A percentile compares a stretch with the other conserved stretches of the same genome.
Conservation (phyloP, 805 yeast species). For the Tetrapisispora fleetii region DNA sequence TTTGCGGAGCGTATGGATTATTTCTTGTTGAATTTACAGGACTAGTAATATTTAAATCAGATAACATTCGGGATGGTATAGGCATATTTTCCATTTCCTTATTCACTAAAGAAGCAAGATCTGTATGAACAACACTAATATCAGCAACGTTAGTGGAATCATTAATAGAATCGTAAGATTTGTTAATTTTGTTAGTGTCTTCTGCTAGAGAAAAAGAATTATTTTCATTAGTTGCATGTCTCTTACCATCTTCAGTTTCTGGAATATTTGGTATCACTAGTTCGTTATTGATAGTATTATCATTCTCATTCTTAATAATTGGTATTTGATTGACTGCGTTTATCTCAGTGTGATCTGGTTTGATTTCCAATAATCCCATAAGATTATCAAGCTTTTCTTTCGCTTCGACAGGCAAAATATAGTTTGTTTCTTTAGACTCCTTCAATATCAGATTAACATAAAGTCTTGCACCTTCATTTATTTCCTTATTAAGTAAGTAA, state of each 20-base stretch:
- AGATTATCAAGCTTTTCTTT: not conserved
- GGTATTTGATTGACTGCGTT: not conserved
- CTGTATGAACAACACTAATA: constrained; percentile 1
- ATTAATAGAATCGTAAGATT: not conserved
- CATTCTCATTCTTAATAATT: not conserved
- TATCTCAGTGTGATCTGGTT: not conserved
- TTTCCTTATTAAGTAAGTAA: constrained; percentile 26
- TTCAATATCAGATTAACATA: not conserved
- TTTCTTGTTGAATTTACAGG: not conserved
- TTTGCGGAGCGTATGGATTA: not conserved
- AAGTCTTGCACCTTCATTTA: constrained; percentile 39
- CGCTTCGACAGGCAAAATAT: not conserved
- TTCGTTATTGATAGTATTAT: too few relatives aligned
- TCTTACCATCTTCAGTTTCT: not conserved
- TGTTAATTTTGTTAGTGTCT: not conserved
- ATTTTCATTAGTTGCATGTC: not conserved
- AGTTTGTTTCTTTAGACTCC: not conserved
- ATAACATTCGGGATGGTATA: not conserved
- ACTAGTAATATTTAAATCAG: not conserved
- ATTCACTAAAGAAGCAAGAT: not conserved
- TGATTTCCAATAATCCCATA: not conserved
- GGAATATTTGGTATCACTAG: not conserved
- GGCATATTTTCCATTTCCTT: not conserved
- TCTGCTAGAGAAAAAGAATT: not conserved
- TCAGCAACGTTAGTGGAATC: constrained; percentile 3